phyloP scores from a whole-genome alignment of 78 protist species.

The Polysphondylium violaceum region DNA sequence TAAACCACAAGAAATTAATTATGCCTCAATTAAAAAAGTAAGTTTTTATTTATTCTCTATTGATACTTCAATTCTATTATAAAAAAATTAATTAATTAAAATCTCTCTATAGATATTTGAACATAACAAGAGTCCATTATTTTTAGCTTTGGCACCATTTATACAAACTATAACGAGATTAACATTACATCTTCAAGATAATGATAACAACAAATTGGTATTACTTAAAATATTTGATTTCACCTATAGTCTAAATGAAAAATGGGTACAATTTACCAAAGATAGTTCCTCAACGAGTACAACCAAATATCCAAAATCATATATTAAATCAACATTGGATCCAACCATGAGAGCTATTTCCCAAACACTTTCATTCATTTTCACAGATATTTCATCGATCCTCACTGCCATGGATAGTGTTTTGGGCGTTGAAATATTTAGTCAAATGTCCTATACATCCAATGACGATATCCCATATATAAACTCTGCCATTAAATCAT shows the following conservation, averaged over 20 bases:
- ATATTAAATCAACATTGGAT: constrained; percentile 17
- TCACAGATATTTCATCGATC: constrained; percentile 23
- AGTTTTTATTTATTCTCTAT: neutral
- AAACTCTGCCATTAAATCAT: constrained; percentile 14
- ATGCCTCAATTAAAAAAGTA: constrained; percentile 41
- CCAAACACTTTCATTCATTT: constrained; percentile 22
- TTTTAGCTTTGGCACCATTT: constrained; percentile 17
- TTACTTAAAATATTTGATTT: constrained; percentile 45
- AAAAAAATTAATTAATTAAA: neutral
- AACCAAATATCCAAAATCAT: constrained; percentile 27
- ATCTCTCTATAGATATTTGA: constrained; percentile 11
- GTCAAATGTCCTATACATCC: constrained; percentile 22
- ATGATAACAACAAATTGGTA: constrained; percentile 51
- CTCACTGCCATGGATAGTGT: constrained; percentile 57
- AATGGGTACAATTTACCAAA: constrained; percentile 13
- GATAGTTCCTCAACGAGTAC: neutral
- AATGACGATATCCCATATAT: constrained; percentile 23
- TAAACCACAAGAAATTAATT: constrained; percentile 42
- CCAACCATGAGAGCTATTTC: constrained; percentile 42
- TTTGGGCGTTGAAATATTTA: constrained; percentile 42
- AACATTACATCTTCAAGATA: constrained; percentile 22
- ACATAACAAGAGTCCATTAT: constrained; percentile 36
- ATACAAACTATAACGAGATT: constrained; percentile 19
- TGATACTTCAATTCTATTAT: neutral
- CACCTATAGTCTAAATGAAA: constrained; percentile 34